Conservation (phyloP, 2,329 filamentous ascomycete genomes). For the Cercospora zeae-maydis region DNA sequence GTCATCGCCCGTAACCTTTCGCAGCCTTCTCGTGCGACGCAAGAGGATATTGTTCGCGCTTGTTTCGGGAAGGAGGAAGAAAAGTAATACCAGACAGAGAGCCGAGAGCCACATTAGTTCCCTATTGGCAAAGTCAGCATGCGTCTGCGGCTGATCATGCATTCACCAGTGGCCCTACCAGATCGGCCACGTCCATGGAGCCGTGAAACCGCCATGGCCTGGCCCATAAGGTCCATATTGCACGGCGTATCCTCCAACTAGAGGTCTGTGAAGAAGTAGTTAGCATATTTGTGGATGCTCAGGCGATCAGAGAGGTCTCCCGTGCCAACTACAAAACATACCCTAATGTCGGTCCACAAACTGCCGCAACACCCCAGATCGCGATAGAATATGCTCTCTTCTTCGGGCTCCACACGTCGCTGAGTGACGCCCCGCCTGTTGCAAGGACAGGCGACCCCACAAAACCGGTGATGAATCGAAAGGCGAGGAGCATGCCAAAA, state of each 20-base stretch:
- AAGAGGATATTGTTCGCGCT: constrained; percentile 42
- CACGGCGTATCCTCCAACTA: constrained; percentile 43
- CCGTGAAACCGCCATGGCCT: constrained; percentile 29
- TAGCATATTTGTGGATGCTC: neutral
- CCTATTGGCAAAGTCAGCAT: constrained; percentile 11
- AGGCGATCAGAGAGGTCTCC: neutral
- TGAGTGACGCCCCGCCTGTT: constrained; percentile 45
- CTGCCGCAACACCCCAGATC: constrained; percentile 41
- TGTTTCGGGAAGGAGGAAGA: constrained; percentile 42
- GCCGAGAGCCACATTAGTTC: constrained; percentile 42
- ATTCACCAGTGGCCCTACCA: neutral
- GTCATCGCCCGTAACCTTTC: constrained; percentile 41
- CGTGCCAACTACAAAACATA: constrained; percentile 33
- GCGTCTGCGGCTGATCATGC: constrained; percentile 38
- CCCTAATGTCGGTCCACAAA: constrained; percentile 38
- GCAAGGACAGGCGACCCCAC: constrained; percentile 47
- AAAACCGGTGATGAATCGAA: constrained; percentile 53
- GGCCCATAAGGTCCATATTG: constrained; percentile 28
- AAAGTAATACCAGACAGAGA: constrained; percentile 39
- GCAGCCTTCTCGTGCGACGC: constrained; percentile 40
- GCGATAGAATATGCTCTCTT: constrained; percentile 41
- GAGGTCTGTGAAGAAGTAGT: constrained; percentile 34
- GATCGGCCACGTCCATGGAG: constrained; percentile 38
- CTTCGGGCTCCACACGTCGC: constrained; percentile 42
- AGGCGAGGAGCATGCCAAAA: constrained; percentile 51